phyloP scores from a whole-genome alignment of 2,329 filamentous ascomycete species.

The Paecilomyces variotii region DNA sequence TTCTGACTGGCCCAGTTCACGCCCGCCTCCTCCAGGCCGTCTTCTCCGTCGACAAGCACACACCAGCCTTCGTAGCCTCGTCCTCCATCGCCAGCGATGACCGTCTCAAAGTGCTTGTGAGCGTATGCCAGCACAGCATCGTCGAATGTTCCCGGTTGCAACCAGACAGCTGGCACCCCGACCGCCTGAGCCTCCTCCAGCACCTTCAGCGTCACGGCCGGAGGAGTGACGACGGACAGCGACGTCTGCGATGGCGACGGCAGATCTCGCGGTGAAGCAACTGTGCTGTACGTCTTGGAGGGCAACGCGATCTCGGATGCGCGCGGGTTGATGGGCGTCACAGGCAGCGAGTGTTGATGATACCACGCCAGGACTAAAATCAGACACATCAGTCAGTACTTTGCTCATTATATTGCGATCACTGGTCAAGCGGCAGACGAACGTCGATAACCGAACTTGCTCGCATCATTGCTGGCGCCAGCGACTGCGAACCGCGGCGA shows the following conservation, averaged over 20 bases:
- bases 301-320: slow-evolving; percentile 56
- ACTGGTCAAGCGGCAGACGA: neutral
- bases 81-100: slow-evolving; percentile 58
- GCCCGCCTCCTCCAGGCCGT: slow-evolving; percentile 47
- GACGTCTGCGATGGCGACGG: slow-evolving; percentile 61
- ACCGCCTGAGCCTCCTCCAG: slow-evolving; percentile 68
- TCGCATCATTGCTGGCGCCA: slow-evolving; percentile 74
- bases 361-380: slow-evolving; percentile 82
- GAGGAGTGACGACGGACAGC: slow-evolving; percentile 82
- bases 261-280: slow-evolving; percentile 59
- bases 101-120: slow-evolving; percentile 59
- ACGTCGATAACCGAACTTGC: slow-evolving; percentile 88
- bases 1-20: slow-evolving; percentile 40
- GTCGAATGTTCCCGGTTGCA: slow-evolving; percentile 87
- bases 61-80: slow-evolving; percentile 72
- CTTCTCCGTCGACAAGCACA: slow-evolving; percentile 75
- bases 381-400: neutral
- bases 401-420: neutral
- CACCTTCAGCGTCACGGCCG: slow-evolving; percentile 63
- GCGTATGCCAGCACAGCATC: slow-evolving; percentile 66
- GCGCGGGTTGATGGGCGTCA: slow-evolving; percentile 75
- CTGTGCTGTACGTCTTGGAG: slow-evolving; percentile 52
- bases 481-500: slow-evolving; percentile 78
- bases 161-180: slow-evolving; percentile 69
- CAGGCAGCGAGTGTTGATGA: slow-evolving; percentile 63